Evolutionary conservation across 192 early-diverging fungal species (phyloP), one percentile per base, ranked within the genome.

Genomic region (Chytriomyces hyalinus): DNA sequence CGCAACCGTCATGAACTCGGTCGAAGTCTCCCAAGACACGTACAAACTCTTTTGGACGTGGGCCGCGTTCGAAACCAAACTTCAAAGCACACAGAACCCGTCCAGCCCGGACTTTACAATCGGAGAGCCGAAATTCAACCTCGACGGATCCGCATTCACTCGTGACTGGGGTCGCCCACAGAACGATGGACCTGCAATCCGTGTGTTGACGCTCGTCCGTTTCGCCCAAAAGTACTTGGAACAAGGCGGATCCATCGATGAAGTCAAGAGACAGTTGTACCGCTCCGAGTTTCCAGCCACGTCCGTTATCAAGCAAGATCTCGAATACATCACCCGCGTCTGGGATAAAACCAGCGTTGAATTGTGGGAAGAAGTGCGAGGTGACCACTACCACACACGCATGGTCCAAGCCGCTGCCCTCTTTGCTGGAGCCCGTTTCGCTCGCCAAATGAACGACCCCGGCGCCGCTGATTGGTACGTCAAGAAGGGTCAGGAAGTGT

Each of bases 311-410:
- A 83, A 83, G 59, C n/a, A 36, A 6, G 92, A 93, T 66, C 79
- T 94, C 50, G 87, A 93, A 60, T 92, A 90, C 77, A 76, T 91
- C 17, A 76, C 82, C 0, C 22, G 63, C 3, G 67, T 79, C n/a
- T 93, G 89, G 87, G 57, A 26, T 15, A 26, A 13, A 17, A 3
- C 28, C 17, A 22, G 17, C 17, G 26, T 22, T 13, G 92, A 95
- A 76, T 85, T 94, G 5, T 95, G 94, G 94, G 94, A 95, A 77
- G 94, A 95, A 76, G 76, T 89, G 5, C 72, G 82, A 1, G 94
- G 89, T 8, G 6, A 45, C 50, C 92, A 94, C 78, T 92, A 91
- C 65, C 94, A 89, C 75, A 95, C 92, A 6, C 74, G 82, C 44
- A 78, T 87, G 77, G 91, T 89, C 9, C 92, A 92, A 79, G 84